Base-by-base conservation (phyloP, 768 basidiomycete genomes). In the Terana coerulea region DNA sequence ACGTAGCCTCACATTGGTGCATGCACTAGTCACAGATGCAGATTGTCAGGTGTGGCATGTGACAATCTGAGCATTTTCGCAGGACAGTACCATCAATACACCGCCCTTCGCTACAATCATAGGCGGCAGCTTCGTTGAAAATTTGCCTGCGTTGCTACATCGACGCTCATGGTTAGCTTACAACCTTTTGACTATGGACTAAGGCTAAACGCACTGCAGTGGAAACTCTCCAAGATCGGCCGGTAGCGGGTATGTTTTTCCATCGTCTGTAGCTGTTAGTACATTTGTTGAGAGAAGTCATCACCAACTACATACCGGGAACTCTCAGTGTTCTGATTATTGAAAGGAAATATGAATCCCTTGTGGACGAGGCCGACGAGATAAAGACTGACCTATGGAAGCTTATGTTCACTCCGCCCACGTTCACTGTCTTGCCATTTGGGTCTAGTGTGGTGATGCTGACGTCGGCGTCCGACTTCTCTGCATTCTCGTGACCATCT, bases 1-100 rank as follows among this genome's bases (percentile, higher is more conserved):
- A 65, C 62, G 66, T 61, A 0, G 65, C 66, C 52, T 67, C 62
- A 4, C 64, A 59, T 51, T 66, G 59, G 45, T 62, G 61, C 64
- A 64, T 63, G 34, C 55, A 51, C 61, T 62, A 43, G 41, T 22
- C 24, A 12, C 19, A 42, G 4, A 28, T 46, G 12, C 17, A 3
- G 30, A 35, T 31, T 46, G 11, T 21, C 26, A 28, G 34, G 25
- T 14, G n/a, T n/a, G n/a, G n/a, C n/a, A n/a, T n/a, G n/a, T 12
- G 31, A 14, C 21, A 35, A 12, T 12, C 5, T 40, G n/a, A 21
- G 22, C 3, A 22, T 6, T n/a, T n/a, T n/a, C n/a, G n/a, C n/a
- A 21, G 3, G 39, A 40, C 24, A 60, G 21, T 28, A 66, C 66
- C 15, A 66, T 51, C 45, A 64, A 64, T 21, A 56, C 46, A 10